Percentiles rank a stretch among this genome's conserved stretches.
These are phyloP conservation scores for Zymoseptoria crescenta DNA, from an alignment of 2,329 filamentous ascomycete genomes.

Conservation along the genomic window DNA sequence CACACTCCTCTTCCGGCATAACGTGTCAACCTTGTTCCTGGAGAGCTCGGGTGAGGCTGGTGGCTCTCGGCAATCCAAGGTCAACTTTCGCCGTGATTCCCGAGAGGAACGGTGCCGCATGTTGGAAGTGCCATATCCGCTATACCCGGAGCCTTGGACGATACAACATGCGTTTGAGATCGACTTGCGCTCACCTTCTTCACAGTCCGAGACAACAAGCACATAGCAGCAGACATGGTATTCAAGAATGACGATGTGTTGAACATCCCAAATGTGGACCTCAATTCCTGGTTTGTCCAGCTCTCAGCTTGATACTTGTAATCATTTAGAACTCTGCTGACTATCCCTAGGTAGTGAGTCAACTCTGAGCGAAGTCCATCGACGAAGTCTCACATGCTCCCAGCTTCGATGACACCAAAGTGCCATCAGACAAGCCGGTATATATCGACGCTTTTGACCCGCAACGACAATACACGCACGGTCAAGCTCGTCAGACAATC, in stretches of 20 bases:
- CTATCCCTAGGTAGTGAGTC: background rate
- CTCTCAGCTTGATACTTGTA: background rate
- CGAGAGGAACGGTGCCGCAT: background rate
- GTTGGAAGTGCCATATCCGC: background rate
- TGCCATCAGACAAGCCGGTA: conserved; percentile 42
- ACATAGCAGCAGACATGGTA: conserved; percentile 4
- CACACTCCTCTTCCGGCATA: background rate
- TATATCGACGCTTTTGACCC: conserved; percentile 40
- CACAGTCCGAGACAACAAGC: background rate
- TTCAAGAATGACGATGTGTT: conserved; percentile 13
- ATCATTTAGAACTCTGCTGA: background rate
- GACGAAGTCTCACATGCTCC: background rate
- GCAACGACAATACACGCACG: conserved; percentile 36
- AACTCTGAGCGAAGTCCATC: background rate
- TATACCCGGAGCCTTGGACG: background rate
- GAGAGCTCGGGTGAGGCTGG: no score
- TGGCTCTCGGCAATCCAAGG: background rate
- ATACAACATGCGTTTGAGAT: background rate
- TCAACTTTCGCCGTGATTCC: background rate
- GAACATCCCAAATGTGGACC: conserved; percentile 40
- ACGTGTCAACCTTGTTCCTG: background rate
- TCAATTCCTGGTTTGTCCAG: conserved; percentile 39
- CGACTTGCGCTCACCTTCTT: background rate
- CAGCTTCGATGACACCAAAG: conserved; percentile 42
- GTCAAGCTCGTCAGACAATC: conserved; percentile 37